phyloP scores from a whole-genome alignment of 768 basidiomycete species.

The Xanthoconium purpureum region DNA sequence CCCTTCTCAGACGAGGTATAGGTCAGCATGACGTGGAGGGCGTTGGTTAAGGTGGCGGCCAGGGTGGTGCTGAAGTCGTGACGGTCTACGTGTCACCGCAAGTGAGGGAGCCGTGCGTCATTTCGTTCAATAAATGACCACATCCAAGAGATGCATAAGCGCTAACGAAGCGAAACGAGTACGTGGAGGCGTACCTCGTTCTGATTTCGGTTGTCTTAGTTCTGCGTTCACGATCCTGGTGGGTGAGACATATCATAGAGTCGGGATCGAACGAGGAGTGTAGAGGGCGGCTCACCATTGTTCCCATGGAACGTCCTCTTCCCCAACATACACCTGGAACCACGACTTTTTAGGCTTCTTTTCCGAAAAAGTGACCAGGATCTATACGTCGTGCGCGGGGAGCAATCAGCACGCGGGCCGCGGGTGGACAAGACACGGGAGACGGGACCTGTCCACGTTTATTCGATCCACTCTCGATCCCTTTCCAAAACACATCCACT shows the following conservation, averaged over 20 bases:
- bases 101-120: not conserved
- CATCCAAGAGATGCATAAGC: not conserved
- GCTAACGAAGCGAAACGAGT: not conserved
- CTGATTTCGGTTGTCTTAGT: slow-evolving; percentile 66
- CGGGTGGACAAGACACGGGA: not conserved
- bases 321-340: slow-evolving; percentile 67
- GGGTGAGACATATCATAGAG: not conserved
- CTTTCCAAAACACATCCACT: slow-evolving; percentile 77
- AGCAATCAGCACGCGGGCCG: slow-evolving; percentile 20
- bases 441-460: slow-evolving; percentile 65
- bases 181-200: slow-evolving; percentile 45
- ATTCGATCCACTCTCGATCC: slow-evolving; percentile 56
- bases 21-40: slow-evolving; percentile 66
- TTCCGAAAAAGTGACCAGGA: slow-evolving; percentile 73
- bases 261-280: not conserved
- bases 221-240: slow-evolving; percentile 77
- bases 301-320: slow-evolving; percentile 87
- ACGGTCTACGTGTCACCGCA: slow-evolving; percentile 33
- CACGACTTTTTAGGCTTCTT: slow-evolving; percentile 75
- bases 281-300: slow-evolving; percentile 55
- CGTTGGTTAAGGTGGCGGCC: slow-evolving; percentile 57
- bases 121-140: no score
- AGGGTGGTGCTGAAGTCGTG: slow-evolving; percentile 57
- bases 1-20: slow-evolving; percentile 80
- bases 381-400: slow-evolving; percentile 29